These are phyloP conservation scores for Salicornia ramosissima DNA, from an alignment of 148 eudicot genomes.

Conservation along the genomic window DNA sequence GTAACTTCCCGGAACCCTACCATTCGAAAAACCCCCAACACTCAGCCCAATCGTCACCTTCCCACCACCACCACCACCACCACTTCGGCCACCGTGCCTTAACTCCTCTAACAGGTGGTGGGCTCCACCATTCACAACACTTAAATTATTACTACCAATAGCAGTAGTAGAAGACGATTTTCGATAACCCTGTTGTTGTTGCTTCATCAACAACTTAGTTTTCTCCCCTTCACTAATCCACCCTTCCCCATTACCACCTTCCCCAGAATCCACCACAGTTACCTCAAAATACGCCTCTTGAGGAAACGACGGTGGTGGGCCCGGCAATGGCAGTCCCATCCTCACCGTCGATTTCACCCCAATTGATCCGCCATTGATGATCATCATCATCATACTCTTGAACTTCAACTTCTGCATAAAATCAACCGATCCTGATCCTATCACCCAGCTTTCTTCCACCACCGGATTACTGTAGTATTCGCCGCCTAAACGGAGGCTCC, in stretches of 20 bases:
- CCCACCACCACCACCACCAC: slow-evolving; percentile 6
- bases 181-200: not conserved
- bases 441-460: slow-evolving; percentile 69
- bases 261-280: slow-evolving; percentile 27
- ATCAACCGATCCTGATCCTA: slow-evolving; percentile 59
- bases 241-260: slow-evolving; percentile 11
- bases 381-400: slow-evolving; percentile 30
- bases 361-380: slow-evolving; percentile 5
- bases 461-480: too few species aligned
- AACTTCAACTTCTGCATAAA: slow-evolving; percentile 67
- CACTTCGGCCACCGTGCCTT: slow-evolving; percentile 8
- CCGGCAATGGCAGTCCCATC: slow-evolving; percentile 70
- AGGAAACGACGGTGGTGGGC: slow-evolving; percentile 71
- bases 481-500: slow-evolving; percentile 11
- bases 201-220: slow-evolving; percentile 41
- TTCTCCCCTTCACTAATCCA: slow-evolving; percentile 36
- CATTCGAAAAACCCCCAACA: slow-evolving; percentile 28
- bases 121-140: slow-evolving; percentile 21
- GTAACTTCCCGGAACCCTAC: slow-evolving; percentile 49
- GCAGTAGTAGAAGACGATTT: slow-evolving; percentile 16
- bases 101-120: slow-evolving; percentile 31
- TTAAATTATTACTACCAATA: too few species aligned
- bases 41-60: slow-evolving; percentile 43
- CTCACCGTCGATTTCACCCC: slow-evolving; percentile 31
- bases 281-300: slow-evolving; percentile 89